A percentile compares a stretch with the other conserved stretches of the same genome.
phyloP scores from a whole-genome alignment of 2,329 filamentous ascomycete species.

The Calcarisporium arbuscula region DNA sequence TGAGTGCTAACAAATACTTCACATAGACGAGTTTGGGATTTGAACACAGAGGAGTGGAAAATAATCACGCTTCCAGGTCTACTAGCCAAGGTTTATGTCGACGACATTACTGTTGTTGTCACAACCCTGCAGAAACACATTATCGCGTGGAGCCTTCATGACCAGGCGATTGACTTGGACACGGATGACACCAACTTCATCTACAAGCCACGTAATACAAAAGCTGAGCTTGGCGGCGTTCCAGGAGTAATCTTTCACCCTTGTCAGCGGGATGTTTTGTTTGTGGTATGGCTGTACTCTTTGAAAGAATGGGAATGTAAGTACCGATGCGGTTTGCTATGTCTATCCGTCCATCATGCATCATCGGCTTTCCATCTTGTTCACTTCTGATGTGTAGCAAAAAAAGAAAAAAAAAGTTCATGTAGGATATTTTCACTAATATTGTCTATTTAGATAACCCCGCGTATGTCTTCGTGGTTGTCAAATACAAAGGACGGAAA shows the following conservation, averaged over 20 bases:
- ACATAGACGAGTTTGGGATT: slow-evolving; percentile 16
- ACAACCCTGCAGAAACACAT: slow-evolving; percentile 15
- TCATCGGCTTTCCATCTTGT: no score
- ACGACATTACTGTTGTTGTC: slow-evolving; percentile 14
- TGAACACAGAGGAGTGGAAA: slow-evolving; percentile 12
- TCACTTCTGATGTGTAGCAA: no score
- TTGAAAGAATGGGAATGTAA: no score
- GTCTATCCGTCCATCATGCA: no score
- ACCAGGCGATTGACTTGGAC: slow-evolving; percentile 12
- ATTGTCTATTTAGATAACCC: slow-evolving; percentile 7
- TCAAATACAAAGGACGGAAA: slow-evolving; percentile 7
- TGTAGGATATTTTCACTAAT: no score
- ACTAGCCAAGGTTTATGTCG: slow-evolving; percentile 11
- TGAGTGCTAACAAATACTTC: not conserved
- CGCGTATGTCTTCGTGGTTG: slow-evolving; percentile 4
- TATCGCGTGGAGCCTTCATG: slow-evolving; percentile 16
- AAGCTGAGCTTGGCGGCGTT: slow-evolving; percentile 6
- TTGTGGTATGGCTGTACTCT: slow-evolving; percentile 11
- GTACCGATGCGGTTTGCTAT: no score
- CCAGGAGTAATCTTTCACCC: slow-evolving; percentile 17
- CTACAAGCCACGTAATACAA: slow-evolving; percentile 1
- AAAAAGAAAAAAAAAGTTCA: no score
- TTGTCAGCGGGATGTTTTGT: slow-evolving; percentile 12
- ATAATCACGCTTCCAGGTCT: slow-evolving; percentile 13
- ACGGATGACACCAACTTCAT: slow-evolving; percentile 5